Evolutionary conservation across 2,329 filamentous ascomycete genomes (phyloP).

Genomic region (Pseudomassariella vexata): DNA sequence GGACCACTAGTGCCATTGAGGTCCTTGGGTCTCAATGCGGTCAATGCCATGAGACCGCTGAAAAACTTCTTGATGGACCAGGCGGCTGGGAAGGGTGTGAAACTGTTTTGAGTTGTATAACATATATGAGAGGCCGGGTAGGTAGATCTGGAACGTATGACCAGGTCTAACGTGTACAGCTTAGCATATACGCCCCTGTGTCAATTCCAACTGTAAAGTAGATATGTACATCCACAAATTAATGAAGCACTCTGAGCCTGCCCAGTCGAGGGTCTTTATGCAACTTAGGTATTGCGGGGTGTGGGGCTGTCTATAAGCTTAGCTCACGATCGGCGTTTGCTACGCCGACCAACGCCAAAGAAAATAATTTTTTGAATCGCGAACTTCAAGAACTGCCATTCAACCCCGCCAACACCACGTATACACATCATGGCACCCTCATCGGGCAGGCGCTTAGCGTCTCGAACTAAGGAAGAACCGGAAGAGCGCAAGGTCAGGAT

Average conservation of each 20-base stretch:
- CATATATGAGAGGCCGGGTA: neutral
- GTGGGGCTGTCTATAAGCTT: too few relatives aligned
- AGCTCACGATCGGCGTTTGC: too few relatives aligned
- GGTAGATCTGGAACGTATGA: neutral
- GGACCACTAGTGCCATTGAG: slow-evolving; percentile 76
- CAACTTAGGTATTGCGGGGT: too few relatives aligned
- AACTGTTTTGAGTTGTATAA: slow-evolving; percentile 16
- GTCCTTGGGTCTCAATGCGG: slow-evolving; percentile 68
- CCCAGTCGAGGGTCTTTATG: too few relatives aligned
- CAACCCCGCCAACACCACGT: slow-evolving; percentile 17
- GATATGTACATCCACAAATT: too few relatives aligned
- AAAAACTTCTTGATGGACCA: slow-evolving; percentile 85
- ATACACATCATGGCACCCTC: slow-evolving; percentile 24
- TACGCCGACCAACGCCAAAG: neutral
- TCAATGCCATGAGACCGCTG: slow-evolving; percentile 67
- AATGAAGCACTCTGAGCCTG: too few relatives aligned
- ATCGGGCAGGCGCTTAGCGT: slow-evolving; percentile 14
- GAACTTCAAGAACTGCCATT: slow-evolving; percentile 9
- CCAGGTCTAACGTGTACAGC: neutral
- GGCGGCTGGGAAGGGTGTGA: slow-evolving; percentile 47
- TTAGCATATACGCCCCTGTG: too few relatives aligned
- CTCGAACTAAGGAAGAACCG: slow-evolving; percentile 18
- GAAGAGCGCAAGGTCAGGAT: slow-evolving; percentile 23
- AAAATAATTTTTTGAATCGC: slow-evolving; percentile 7
- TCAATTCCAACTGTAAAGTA: too few relatives aligned